A percentile compares a stretch with the other conserved stretches of the same genome.
Conservation (phyloP, 331 rosid genomes). For the Ulmus americana region DNA sequence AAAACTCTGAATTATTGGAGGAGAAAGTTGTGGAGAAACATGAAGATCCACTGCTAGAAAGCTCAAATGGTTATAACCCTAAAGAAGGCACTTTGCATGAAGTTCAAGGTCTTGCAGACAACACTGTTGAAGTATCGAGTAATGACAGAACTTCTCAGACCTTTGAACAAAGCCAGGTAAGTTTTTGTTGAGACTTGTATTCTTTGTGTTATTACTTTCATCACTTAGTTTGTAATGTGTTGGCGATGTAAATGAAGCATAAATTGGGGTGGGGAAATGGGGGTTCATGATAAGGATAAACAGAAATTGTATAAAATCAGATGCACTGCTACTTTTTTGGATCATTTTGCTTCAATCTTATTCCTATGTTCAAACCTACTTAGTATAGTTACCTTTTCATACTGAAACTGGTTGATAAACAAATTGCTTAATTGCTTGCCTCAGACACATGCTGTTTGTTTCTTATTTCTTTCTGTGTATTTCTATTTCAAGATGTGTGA, state of each 20-base stretch:
- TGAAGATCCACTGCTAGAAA: conserved; percentile 29
- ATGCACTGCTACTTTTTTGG: too few species aligned
- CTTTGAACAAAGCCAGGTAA: conserved; percentile 35
- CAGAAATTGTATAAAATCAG: too few species aligned
- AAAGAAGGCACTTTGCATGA: conserved; percentile 23
- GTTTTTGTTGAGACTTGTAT: neutral
- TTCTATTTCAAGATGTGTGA: conserved; percentile 12
- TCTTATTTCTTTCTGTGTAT: neutral
- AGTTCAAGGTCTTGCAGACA: conserved; percentile 20
- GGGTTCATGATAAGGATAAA: too few species aligned
- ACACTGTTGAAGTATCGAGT: conserved; percentile 27
- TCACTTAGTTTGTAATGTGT: too few species aligned
- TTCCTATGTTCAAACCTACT: too few species aligned
- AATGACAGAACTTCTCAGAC: conserved; percentile 28
- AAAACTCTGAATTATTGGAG: conserved; percentile 20
- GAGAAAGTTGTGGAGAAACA: conserved; percentile 27
- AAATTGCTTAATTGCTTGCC: too few species aligned
- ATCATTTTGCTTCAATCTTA: too few species aligned
- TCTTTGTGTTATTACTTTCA: too few species aligned
- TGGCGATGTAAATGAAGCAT: too few species aligned
- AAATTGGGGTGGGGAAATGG: too few species aligned
- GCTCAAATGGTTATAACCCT: conserved; percentile 24
- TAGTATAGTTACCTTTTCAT: too few species aligned
- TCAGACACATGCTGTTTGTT: neutral
- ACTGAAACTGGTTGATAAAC: too few species aligned